Evolutionary conservation across 345 rosid genomes (phyloP), one percentile per base, ranked within the genome.

Genomic region (Boechera divaricarpa): DNA sequence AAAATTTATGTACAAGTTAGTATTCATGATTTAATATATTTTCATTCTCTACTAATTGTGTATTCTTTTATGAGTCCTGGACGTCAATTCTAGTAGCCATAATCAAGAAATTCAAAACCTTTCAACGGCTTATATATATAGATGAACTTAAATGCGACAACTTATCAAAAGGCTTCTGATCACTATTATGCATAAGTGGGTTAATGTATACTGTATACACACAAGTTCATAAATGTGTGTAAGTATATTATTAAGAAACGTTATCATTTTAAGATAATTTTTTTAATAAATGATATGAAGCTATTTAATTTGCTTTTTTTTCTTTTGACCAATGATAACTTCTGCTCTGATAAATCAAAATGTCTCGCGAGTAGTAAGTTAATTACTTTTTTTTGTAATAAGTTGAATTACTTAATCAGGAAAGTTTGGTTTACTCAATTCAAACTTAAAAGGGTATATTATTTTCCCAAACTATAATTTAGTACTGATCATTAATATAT

Each of bases 351-450:
- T 47, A 1, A n/a, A 65, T 42, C 31, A 63, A 44, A 54, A 21
- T 55, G 5, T 44, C 36, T 65, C 65, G 65, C 69, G 65, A 65
- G 38, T 24, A 32, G 64, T 45, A 42, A 24, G 26, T 74, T 55
- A 64, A 45, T 53, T 53, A 3, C 16, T 57, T 29, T 29, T 69
- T 42, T 56, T 29, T 21, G 24, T 21, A 21, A 39, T 55, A 31
- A 47, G 54, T 58, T 51, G 65, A 53, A 54, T 63, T 32, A 45
- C 45, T 73, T 54, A 54, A 68, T 68, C 26, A 11, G 62, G 44
- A 36, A 67, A 61, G 76, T 72, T 60, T 48, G 5, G 38, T 29
- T 26, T 36, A 49, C 62, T 51, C 53, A 33, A 33, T 33, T 33
- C 36, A 33, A 5, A 33, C 36, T 33, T 33, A 33, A 33, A 33